A percentile compares a stretch with the other conserved stretches of the same genome.
Conservation (phyloP, 306 rosid genomes). For the Pyrus pyrifolia region DNA sequence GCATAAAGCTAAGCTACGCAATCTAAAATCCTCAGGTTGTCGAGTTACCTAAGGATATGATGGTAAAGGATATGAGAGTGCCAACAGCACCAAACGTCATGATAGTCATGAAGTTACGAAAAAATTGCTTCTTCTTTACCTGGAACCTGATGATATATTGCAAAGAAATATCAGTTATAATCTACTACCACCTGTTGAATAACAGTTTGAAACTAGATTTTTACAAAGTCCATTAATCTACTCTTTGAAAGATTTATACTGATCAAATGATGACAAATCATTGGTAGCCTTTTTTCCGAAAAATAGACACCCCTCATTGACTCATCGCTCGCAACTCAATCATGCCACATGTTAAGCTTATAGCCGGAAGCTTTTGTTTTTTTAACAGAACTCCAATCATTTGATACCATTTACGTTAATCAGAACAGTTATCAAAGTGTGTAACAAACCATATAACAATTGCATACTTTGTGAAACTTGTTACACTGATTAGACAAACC, state of each 20-base stretch:
- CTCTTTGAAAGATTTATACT: not conserved
- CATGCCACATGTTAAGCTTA: too few relatives aligned
- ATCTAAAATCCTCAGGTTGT: not conserved
- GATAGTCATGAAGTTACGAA: conserved; percentile 82
- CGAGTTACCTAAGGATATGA: conserved; percentile 73
- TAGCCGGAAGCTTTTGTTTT: too few relatives aligned
- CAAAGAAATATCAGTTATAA: not conserved
- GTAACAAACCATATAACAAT: too few relatives aligned
- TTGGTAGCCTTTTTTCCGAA: not conserved
- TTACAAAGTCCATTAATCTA: not conserved
- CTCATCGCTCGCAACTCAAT: too few relatives aligned
- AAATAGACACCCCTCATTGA: not conserved
- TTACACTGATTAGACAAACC: not conserved
- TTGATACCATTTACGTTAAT: not conserved
- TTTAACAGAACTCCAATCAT: not conserved
- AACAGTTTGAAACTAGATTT: not conserved
- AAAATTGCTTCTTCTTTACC: conserved; percentile 96
- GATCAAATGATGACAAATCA: not conserved
- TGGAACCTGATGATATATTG: conserved; percentile 57
- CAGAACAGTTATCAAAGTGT: too few relatives aligned
- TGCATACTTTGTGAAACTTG: too few relatives aligned
- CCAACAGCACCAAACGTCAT: conserved; percentile 90
- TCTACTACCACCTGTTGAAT: not conserved
- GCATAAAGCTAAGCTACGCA: not conserved
- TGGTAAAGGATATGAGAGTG: conserved; percentile 80